phyloP scores from a whole-genome alignment of 257 asterid species.

The Plectranthus barbatus region DNA sequence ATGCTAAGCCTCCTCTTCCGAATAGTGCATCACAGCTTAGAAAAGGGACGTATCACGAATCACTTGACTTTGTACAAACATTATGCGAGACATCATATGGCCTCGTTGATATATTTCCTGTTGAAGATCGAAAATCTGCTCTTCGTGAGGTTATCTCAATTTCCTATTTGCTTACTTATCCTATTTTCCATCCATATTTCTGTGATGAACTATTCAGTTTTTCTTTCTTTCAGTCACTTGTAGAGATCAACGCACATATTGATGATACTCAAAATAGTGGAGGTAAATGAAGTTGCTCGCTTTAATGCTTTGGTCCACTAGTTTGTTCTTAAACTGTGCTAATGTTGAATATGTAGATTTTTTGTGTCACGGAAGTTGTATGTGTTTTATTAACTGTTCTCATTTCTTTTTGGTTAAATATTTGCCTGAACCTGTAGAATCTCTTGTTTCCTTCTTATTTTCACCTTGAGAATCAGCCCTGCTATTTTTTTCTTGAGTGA shows the following conservation, averaged over 20 bases:
- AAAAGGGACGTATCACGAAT: conserved; percentile 90
- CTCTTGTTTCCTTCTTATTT: conserved; percentile 3
- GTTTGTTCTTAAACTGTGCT: neutral
- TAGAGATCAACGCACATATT: conserved; percentile 66
- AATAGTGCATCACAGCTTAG: conserved; percentile 71
- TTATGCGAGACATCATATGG: conserved; percentile 93
- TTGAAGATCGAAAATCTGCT: conserved; percentile 88
- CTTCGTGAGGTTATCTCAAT: conserved; percentile 69
- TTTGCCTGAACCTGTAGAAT: neutral
- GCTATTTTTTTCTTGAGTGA: neutral
- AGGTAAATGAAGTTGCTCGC: conserved; percentile 45
- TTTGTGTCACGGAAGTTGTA: neutral
- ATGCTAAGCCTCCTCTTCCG: conserved; percentile 92
- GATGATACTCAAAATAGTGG: conserved; percentile 72
- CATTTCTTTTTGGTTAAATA: conserved; percentile 1
- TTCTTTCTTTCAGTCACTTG: conserved; percentile 64
- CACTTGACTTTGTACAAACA: conserved; percentile 87
- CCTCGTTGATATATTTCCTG: conserved; percentile 91
- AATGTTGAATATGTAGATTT: neutral
- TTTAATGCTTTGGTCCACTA: conserved; percentile 13
- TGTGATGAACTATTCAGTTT: conserved; percentile 23
- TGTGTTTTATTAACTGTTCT: neutral
- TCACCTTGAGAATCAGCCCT: too few relatives aligned
- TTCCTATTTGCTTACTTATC: neutral
- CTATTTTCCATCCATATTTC: conserved; percentile 12